These are phyloP conservation scores for Vaccinium vitisidaea DNA, from an alignment of 148 eudicot genomes.

Conservation along the genomic window DNA sequence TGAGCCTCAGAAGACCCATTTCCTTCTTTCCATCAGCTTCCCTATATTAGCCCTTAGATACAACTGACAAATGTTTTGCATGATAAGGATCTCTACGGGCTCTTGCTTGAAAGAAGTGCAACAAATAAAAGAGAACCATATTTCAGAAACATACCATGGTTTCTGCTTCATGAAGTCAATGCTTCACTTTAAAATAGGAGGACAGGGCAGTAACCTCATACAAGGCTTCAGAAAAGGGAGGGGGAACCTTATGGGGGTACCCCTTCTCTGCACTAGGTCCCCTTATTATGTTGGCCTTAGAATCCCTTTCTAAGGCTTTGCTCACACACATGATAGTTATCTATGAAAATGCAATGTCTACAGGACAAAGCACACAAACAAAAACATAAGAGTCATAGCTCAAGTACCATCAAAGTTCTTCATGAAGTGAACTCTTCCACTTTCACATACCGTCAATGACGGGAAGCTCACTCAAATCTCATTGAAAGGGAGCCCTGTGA, in stretches of 20 bases:
- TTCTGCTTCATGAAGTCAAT: constrained; percentile 8
- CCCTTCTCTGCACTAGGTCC: neutral
- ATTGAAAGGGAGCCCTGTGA: constrained; percentile 35
- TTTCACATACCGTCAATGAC: constrained; percentile 6
- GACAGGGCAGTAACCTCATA: neutral
- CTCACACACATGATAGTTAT: neutral
- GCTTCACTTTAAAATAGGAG: constrained; percentile 1
- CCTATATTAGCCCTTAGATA: neutral
- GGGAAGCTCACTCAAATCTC: neutral
- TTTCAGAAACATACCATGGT: neutral
- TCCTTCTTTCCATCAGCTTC: constrained; percentile 6
- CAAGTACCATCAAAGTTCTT: neutral
- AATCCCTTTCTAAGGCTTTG: neutral
- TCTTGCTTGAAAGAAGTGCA: neutral
- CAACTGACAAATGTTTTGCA: neutral
- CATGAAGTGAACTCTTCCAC: constrained; percentile 5
- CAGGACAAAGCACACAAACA: neutral
- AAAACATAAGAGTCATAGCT: neutral
- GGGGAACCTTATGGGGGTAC: neutral
- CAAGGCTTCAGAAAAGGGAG: neutral
- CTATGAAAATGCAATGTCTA: constrained; percentile 4
- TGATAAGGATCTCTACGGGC: neutral
- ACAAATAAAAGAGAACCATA: neutral
- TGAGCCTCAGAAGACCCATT: neutral
- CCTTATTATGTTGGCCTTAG: neutral